A percentile compares a stretch with the other conserved stretches of the same genome.
Evolutionary conservation across 768 basidiomycete species (phyloP).

Genomic region (Lactarius hengduanensis): DNA sequence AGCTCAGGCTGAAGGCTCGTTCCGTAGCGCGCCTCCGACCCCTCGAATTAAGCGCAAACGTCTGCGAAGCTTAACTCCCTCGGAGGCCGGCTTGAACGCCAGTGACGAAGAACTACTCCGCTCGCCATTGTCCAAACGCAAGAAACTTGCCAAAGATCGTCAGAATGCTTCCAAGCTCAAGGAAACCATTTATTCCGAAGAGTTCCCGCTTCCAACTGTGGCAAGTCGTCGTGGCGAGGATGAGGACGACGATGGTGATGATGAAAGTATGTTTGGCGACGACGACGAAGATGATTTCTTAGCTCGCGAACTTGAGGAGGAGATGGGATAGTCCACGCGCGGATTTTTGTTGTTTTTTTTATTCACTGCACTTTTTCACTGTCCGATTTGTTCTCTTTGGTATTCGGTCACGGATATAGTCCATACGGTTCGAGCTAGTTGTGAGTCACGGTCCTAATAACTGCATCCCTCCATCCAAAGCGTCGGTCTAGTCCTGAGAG

Average conservation of each 20-base stretch:
- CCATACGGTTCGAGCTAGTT: conserved; percentile 18
- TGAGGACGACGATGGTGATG: conserved; percentile 46
- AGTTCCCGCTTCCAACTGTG: conserved; percentile 18
- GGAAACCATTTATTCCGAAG: conserved; percentile 38
- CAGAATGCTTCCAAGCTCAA: conserved; percentile 66
- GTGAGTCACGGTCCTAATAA: not conserved
- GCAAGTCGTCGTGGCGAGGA: conserved; percentile 15
- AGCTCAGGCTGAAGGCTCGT: not conserved
- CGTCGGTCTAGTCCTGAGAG: not conserved
- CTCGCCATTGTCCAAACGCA: conserved; percentile 78
- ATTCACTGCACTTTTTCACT: not conserved
- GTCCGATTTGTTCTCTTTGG: conserved; percentile 11
- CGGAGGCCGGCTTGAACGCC: conserved; percentile 45
- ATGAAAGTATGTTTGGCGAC: conserved; percentile 42
- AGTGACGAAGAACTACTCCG: conserved; percentile 45
- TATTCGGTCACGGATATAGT: conserved; percentile 19
- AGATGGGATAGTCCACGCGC: conserved; percentile 55
- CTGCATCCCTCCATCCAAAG: not conserved
- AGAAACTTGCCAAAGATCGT: conserved; percentile 67
- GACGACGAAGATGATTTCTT: conserved; percentile 75
- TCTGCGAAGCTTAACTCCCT: conserved; percentile 68
- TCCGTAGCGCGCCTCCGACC: conserved; percentile 40
- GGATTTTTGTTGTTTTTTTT: conserved; percentile 14
- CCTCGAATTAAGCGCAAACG: conserved; percentile 61
- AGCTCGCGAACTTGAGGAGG: conserved; percentile 76